phyloP scores from a whole-genome alignment of 2,329 filamentous ascomycete genomes.

The Trichoderma asperellum region DNA sequence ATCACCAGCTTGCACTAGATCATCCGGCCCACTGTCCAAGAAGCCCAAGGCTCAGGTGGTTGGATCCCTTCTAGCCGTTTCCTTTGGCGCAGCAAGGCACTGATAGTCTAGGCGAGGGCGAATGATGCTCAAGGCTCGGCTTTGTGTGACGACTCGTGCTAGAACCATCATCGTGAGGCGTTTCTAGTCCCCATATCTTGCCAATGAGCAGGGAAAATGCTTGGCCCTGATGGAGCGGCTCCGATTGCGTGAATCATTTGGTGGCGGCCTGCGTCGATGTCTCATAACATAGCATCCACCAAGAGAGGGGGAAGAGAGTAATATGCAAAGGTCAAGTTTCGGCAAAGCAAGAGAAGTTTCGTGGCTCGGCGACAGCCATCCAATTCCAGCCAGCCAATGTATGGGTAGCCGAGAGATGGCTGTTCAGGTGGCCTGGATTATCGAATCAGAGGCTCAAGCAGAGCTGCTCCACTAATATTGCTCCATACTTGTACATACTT shows the following conservation, averaged over 20 bases:
- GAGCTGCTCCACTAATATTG: conserved; percentile 8
- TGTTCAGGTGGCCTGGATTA: conserved; percentile 6
- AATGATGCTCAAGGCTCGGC: conserved; percentile 12
- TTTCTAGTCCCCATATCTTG: conserved; percentile 6
- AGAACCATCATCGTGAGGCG: conserved; percentile 14
- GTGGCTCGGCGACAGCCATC: conserved; percentile 19
- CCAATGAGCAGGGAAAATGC: conserved; percentile 13
- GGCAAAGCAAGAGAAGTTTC: conserved; percentile 16
- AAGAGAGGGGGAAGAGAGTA: not conserved
- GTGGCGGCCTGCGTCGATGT: conserved; percentile 19
- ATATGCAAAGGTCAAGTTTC: conserved; percentile 13
- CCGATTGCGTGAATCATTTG: conserved; percentile 26
- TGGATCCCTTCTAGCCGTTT: not conserved
- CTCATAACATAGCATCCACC: conserved; percentile 19
- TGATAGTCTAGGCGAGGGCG: conserved; percentile 8
- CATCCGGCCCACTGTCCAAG: conserved; percentile 7
- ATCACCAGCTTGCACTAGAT: conserved; percentile 14
- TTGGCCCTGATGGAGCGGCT: conserved; percentile 18
- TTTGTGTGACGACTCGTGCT: conserved; percentile 23
- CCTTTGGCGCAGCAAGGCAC: not conserved
- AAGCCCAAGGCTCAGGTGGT: not conserved
- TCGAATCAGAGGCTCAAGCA: conserved; percentile 15
- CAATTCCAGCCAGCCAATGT: conserved; percentile 20
- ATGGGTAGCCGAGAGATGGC: conserved; percentile 11
- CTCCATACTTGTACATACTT: conserved; percentile 1